Evolutionary conservation across 345 rosid genomes (phyloP).

Genomic region (Ailanthus altissimus): DNA sequence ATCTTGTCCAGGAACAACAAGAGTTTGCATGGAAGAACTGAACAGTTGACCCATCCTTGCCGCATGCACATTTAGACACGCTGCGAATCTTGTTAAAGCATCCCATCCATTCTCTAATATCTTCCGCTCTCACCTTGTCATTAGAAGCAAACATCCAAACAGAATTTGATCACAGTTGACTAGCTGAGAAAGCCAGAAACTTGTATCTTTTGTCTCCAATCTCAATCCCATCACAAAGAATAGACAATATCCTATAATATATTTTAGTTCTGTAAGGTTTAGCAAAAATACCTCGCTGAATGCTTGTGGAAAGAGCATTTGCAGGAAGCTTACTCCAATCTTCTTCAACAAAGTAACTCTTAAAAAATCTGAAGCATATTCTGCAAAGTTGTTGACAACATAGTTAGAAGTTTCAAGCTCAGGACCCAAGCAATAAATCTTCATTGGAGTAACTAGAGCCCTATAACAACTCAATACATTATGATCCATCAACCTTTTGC

Average conservation of each 20-base stretch:
- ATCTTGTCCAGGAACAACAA: constrained; percentile 62
- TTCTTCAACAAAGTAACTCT: constrained; percentile 90
- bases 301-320: constrained; percentile 64
- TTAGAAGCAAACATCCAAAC: constrained; percentile 98
- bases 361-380: constrained; percentile 78
- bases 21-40: constrained; percentile 79
- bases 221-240: constrained; percentile 70
- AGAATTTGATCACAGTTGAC: constrained; percentile 85
- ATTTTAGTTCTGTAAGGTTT: constrained; percentile 71
- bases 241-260: constrained; percentile 67
- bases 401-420: constrained; percentile 88
- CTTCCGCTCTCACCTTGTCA: constrained; percentile 70
- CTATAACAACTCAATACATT: constrained; percentile 83
- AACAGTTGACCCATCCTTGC: constrained; percentile 98
- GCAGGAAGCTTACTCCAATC: constrained; percentile 86
- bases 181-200: constrained; percentile 95
- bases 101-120: constrained; percentile 94
- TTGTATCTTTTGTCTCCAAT: constrained; percentile 72
- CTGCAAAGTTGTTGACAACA: constrained; percentile 75
- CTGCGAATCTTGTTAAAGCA: constrained; percentile 79
- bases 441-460: constrained; percentile 76
- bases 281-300: constrained; percentile 61
- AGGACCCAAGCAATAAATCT: constrained; percentile 89
- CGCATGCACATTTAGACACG: constrained; percentile 87
- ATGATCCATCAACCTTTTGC: constrained; percentile 41